A percentile compares a stretch with the other conserved stretches of the same genome.
These are phyloP conservation scores for Bocquillonia castaneifolia DNA, from an alignment of 441 rosid genomes.

Conservation along the genomic window DNA sequence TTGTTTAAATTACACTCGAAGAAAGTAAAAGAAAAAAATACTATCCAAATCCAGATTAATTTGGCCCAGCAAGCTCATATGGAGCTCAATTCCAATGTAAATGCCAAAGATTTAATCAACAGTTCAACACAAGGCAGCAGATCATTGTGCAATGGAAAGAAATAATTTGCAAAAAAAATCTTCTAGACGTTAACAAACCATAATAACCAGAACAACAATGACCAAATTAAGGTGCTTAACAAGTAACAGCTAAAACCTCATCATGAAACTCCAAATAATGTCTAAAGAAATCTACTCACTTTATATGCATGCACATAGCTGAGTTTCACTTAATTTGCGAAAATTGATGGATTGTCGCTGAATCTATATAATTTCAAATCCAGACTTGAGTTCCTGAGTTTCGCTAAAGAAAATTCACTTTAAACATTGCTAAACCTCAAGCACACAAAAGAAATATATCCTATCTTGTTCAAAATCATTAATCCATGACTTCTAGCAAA, in stretches of 20 bases:
- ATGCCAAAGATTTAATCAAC: background rate
- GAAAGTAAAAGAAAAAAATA: too few relatives aligned
- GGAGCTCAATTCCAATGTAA: background rate
- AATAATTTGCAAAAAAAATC: too few relatives aligned
- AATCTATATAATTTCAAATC: background rate
- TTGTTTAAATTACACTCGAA: background rate
- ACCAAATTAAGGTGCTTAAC: background rate
- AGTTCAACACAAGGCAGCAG: background rate
- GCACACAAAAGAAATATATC: background rate
- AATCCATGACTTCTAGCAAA: background rate
- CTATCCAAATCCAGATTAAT: too few relatives aligned
- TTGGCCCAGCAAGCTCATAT: background rate
- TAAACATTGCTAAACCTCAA: background rate
- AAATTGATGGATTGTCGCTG: too few relatives aligned
- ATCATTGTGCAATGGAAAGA: background rate
- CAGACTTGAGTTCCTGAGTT: too few relatives aligned
- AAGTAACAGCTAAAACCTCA: background rate
- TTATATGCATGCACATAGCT: background rate
- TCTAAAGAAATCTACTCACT: background rate
- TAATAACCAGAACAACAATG: too few relatives aligned
- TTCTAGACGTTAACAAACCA: too few relatives aligned
- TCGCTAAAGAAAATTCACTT: too few relatives aligned
- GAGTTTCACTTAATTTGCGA: background rate
- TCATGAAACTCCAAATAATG: background rate
- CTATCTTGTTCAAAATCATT: slow-evolving; percentile 3